Conservation (phyloP, 1,284 basidiomycete species). For the Boletus mariae region DNA sequence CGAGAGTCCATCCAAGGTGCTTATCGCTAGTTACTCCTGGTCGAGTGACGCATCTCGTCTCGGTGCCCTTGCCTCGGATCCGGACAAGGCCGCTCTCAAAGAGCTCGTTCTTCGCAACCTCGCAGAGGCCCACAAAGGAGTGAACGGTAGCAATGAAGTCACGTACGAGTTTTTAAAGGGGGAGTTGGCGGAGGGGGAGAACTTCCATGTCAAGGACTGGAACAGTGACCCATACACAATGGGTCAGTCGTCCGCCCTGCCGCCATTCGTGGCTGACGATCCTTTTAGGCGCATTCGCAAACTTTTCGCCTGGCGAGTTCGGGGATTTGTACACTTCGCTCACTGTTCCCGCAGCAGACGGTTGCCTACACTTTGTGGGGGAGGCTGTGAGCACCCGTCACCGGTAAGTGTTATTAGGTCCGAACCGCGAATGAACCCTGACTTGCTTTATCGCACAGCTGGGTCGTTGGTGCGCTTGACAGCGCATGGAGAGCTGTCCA, state of each 20-base stretch:
- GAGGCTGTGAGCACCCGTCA: constrained; percentile 22
- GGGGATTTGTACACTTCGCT: constrained; percentile 15
- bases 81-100: constrained; percentile 2
- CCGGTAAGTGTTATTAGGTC: constrained; percentile 11
- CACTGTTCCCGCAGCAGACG: constrained; percentile 12
- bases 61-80: constrained; percentile 5
- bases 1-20: constrained; percentile 14
- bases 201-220: constrained; percentile 19
- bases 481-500: constrained; percentile 16
- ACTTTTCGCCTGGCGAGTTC: constrained; percentile 18
- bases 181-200: background rate
- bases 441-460: background rate
- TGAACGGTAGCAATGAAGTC: background rate
- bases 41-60: constrained; percentile 12
- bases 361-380: constrained; percentile 19
- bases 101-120: constrained; percentile 7
- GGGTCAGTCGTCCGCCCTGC: constrained; percentile 5
- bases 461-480: constrained; percentile 22
- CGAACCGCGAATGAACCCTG: background rate
- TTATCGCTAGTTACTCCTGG: constrained; percentile 17
- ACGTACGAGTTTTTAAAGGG: constrained; percentile 5
- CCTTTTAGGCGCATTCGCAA: constrained; percentile 16
- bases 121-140: constrained; percentile 10
- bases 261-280: background rate
- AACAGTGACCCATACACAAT: constrained; percentile 5